phyloP scores from a whole-genome alignment of 306 rosid genomes.

The Sicyos edulis region DNA sequence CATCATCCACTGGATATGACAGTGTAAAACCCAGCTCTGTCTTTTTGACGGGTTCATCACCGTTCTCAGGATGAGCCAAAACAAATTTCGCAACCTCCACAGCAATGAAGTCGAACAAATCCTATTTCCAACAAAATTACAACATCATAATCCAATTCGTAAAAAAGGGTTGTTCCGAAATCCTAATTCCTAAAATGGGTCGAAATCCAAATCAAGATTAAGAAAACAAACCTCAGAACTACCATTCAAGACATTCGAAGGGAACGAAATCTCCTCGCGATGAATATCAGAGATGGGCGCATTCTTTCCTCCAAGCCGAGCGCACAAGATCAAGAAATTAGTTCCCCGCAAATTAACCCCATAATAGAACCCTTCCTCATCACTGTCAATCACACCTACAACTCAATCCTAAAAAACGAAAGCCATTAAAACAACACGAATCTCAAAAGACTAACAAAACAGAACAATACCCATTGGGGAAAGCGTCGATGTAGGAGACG shows the following conservation, averaged over 20 bases:
- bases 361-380: constrained; percentile 56
- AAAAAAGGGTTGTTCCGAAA: not conserved
- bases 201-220: not conserved
- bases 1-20: constrained; percentile 37
- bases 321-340: constrained; percentile 48
- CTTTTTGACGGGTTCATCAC: constrained; percentile 7
- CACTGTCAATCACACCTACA: constrained; percentile 32
- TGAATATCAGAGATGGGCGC: constrained; percentile 39
- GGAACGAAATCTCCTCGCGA: constrained; percentile 46
- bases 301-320: constrained; percentile 53
- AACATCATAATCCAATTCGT: not conserved
- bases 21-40: constrained; percentile 50
- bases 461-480: constrained; percentile 47
- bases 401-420: not conserved
- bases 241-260: constrained; percentile 34
- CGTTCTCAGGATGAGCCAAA: constrained; percentile 28
- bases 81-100: constrained; percentile 53
- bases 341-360: constrained; percentile 51
- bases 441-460: not conserved
- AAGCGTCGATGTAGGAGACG: constrained; percentile 44
- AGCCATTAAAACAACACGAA: not conserved
- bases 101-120: constrained; percentile 45
- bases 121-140: constrained; percentile 28
- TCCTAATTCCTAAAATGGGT: not conserved
- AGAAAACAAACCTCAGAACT: constrained; percentile 32